A percentile compares a stretch with the other conserved stretches of the same genome.
Evolutionary conservation across 1,139 yeast species (phyloP).

Genomic region (Saccharomyces hybrid): DNA sequence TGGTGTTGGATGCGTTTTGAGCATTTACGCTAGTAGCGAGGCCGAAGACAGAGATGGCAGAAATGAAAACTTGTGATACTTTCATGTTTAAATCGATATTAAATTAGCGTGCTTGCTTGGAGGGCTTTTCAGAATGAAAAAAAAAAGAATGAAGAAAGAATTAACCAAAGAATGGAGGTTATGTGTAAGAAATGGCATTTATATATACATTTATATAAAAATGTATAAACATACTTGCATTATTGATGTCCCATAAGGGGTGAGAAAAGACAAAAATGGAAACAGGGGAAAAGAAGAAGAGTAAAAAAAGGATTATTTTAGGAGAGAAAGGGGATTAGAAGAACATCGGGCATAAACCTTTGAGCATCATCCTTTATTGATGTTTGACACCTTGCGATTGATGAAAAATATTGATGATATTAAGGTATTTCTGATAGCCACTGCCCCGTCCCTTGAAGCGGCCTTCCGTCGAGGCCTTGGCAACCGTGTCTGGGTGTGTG

Average conservation of each 20-base stretch:
- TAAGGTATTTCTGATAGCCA: neutral
- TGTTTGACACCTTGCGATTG: neutral
- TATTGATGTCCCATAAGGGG: neutral
- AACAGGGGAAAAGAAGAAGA: neutral
- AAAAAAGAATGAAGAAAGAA: neutral
- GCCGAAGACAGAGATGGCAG: neutral
- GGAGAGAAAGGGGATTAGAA: neutral
- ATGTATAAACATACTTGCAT: neutral
- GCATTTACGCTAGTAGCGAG: conserved; percentile 3
- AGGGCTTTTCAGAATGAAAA: neutral
- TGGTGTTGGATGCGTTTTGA: conserved; percentile 2
- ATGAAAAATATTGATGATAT: neutral
- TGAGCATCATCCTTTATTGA: neutral
- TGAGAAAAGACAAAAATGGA: neutral
- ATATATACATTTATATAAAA: neutral
- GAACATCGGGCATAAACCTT: neutral
- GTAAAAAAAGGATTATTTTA: neutral
- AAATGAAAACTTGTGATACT: neutral
- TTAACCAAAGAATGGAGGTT: neutral
- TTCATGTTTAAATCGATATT: neutral
- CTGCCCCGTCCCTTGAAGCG: neutral
- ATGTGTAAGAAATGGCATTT: neutral
- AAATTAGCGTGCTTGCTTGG: neutral
- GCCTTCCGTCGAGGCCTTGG: neutral
- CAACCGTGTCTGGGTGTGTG: neutral